phyloP scores from a whole-genome alignment of 768 basidiomycete species.

The Psilocybe tampanensis region DNA sequence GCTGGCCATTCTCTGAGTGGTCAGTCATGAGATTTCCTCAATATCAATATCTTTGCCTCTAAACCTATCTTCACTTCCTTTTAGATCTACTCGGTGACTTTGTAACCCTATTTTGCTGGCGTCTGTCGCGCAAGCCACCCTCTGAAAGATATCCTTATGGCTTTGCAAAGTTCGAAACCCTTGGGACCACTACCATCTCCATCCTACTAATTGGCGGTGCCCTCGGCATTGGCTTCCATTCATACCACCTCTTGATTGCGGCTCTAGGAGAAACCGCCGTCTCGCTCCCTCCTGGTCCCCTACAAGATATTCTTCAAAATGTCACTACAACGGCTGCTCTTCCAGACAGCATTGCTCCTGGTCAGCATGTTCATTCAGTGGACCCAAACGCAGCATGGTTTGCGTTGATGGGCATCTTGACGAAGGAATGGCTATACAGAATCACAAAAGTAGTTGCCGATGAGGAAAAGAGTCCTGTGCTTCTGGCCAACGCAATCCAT shows the following conservation, averaged over 20 bases:
- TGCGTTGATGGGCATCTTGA: slow-evolving; percentile 74
- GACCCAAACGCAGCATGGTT: slow-evolving; percentile 99
- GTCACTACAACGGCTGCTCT: slow-evolving; percentile 58
- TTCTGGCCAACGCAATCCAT: slow-evolving; percentile 95
- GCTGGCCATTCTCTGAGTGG: slow-evolving; percentile 91
- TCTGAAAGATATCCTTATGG: slow-evolving; percentile 83
- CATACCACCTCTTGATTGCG: slow-evolving; percentile 79
- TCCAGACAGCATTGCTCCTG: slow-evolving; percentile 47
- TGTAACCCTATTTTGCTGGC: slow-evolving; percentile 89
- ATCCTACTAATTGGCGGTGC: slow-evolving; percentile 85
- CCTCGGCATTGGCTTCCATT: slow-evolving; percentile 87
- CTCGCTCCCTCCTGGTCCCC: slow-evolving; percentile 62
- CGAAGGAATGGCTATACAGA: slow-evolving; percentile 94
- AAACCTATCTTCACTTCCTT: background rate
- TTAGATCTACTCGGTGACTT: slow-evolving; percentile 87
- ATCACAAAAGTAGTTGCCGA: slow-evolving; percentile 88
- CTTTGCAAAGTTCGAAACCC: slow-evolving; percentile 92
- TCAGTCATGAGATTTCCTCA: slow-evolving; percentile 37
- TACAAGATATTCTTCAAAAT: slow-evolving; percentile 64
- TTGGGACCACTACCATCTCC: slow-evolving; percentile 91
- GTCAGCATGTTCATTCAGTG: slow-evolving; percentile 61
- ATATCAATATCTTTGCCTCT: background rate
- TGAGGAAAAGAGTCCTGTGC: slow-evolving; percentile 87
- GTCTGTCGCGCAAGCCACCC: slow-evolving; percentile 80
- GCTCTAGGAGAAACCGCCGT: slow-evolving; percentile 68